phyloP scores from a whole-genome alignment of 2,329 filamentous ascomycete species.

The Sarocladiaceae sp. region DNA sequence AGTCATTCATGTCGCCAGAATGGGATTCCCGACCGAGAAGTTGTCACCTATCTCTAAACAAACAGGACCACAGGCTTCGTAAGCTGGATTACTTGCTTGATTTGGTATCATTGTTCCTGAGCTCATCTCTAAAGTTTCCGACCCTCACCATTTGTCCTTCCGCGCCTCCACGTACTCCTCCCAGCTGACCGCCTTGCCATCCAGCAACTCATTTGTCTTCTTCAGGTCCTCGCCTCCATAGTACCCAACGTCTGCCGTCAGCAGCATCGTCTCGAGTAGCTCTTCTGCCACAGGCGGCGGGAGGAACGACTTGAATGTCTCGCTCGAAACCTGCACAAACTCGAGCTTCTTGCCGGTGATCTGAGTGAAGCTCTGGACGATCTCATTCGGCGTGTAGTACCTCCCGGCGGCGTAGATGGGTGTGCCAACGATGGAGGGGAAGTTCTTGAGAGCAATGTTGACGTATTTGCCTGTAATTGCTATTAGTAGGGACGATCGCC shows the following conservation, averaged over 20 bases:
- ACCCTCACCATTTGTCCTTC: conserved; percentile 23
- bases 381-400: conserved; percentile 27
- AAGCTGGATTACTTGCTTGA: no score
- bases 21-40: no score
- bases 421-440: conserved; percentile 19
- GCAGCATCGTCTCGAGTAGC: conserved; percentile 33
- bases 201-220: conserved; percentile 25
- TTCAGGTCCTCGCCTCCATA: conserved; percentile 28
- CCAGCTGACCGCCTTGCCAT: conserved; percentile 30
- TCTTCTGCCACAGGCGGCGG: conserved; percentile 23
- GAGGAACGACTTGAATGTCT: conserved; percentile 29
- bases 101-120: no score
- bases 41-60: no score
- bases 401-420: conserved; percentile 28
- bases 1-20: no score
- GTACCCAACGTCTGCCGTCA: conserved; percentile 35
- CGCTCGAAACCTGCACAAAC: conserved; percentile 23
- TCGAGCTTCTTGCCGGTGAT: conserved; percentile 26
- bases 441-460: conserved; percentile 25
- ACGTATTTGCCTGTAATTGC: conserved; percentile 25
- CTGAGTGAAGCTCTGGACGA: conserved; percentile 27
- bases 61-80: no score
- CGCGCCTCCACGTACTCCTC: conserved; percentile 28
- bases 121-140: no score
- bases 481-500: conserved; percentile 14